Percentiles rank a stretch among this genome's conserved stretches.
Conservation (phyloP, 345 rosid species). For the Citrus unshiu region DNA sequence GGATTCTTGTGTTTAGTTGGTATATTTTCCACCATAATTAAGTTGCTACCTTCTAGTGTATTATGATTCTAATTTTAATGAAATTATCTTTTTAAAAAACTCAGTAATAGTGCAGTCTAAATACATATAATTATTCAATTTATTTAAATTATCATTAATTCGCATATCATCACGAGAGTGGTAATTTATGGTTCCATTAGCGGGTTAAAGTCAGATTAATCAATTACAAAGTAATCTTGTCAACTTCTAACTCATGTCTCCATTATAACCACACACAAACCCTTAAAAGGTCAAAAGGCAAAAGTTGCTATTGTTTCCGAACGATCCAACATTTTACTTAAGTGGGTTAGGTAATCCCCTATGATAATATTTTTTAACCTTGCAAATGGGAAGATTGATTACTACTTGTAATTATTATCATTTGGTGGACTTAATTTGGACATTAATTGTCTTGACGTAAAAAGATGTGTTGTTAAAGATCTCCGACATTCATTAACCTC, state of each 20-base stretch:
- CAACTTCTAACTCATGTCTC: constrained; percentile 28
- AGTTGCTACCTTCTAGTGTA: no score
- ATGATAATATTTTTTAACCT: not conserved
- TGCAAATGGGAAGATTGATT: not conserved
- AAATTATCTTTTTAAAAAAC: no score
- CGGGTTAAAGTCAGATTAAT: not conserved
- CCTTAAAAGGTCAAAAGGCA: constrained; percentile 27
- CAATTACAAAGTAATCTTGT: constrained; percentile 10
- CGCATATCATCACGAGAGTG: not conserved
- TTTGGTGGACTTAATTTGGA: not conserved
- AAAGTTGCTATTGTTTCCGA: constrained; percentile 27
- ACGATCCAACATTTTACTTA: constrained; percentile 26
- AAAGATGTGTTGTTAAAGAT: constrained; percentile 4
- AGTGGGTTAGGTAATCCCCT: not conserved
- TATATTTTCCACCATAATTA: no score
- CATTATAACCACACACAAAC: constrained; percentile 20
- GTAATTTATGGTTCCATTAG: not conserved
- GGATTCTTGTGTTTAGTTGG: no score
- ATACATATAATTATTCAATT: no score
- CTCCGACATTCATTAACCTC: not conserved
- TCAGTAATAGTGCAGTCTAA: no score
- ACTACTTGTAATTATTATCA: not conserved
- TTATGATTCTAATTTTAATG: no score
- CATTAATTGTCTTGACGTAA: not conserved
- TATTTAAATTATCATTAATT: not conserved